Base-by-base conservation (phyloP, 2,329 filamentous ascomycete genomes). In the Alternaria sp. region DNA sequence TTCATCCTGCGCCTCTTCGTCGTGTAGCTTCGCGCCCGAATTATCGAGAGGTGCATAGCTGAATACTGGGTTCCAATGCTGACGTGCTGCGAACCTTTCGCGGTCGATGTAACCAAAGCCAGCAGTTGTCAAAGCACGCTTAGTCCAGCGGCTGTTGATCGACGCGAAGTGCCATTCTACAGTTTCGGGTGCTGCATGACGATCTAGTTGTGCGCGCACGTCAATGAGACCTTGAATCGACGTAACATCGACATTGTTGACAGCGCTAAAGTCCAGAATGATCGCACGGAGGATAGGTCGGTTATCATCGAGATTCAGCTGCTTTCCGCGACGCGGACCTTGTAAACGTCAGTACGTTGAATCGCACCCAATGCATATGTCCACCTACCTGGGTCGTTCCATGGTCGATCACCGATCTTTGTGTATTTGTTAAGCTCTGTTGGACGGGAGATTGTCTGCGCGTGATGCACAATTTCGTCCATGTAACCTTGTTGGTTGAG, bases 81-180 rank as follows among this genome's bases (percentile, higher is more conserved):
- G 86, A 7, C 83, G 78, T 2, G 68, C 53, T 81, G 84, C 60
- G 82, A 85, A 57, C 79, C 81, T 7, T 82, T 81, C 71, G 0
- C 85, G 81, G 1, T 88, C 87, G 9, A 76, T 63, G 57, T 91
- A 93, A 2, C 94, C 94, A 73, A 98, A 98, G 12, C 94, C 94
- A 25, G 91, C 94, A 2, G 92, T 88, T 4, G 90, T 90, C 44
- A 98, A 88, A 5, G 92, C 94, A 32, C 93, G 91, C 82, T 97
- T 97, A 25, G 87, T 94, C 94, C 94, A 97, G 59, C 92, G 87
- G 83, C 95, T 97, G 81, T 90, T 93, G 81, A 98, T 91, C 79
- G 89, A 91, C n/a, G 94, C 92, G 65, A 98, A 90, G 79, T 98
- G 95, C 94, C 94, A 98, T 77, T 97, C 93, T 5, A 98, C 94